These are phyloP conservation scores for Posidonia australis DNA, from an alignment of 106 monocot genomes.

Conservation along the genomic window DNA sequence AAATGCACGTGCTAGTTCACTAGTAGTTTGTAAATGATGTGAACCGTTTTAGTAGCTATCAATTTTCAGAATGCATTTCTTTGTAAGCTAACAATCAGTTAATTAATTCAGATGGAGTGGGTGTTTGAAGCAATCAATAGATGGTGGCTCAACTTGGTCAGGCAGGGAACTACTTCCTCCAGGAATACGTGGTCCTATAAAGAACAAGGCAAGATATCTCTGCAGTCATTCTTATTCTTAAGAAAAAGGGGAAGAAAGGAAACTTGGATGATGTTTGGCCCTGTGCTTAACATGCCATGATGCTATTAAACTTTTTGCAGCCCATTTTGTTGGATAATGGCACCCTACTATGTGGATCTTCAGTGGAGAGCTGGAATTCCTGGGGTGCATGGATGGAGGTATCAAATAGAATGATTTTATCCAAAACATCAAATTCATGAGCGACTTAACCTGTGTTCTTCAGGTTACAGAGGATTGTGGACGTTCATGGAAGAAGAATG, in stretches of 20 bases:
- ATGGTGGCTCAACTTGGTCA: conserved; percentile 73
- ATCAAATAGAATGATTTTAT: too few species aligned
- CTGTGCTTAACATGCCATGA: background rate
- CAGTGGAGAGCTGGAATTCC: conserved; percentile 98
- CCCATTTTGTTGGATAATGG: conserved; percentile 77
- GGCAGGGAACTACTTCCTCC: conserved; percentile 78
- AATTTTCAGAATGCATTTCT: too few species aligned
- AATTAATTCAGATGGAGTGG: conserved; percentile 67
- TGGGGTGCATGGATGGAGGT: conserved; percentile 99
- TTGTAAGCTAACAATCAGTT: background rate
- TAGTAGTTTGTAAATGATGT: too few species aligned
- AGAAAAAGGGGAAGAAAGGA: too few species aligned
- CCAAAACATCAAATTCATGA: too few species aligned
- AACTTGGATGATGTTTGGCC: too few species aligned
- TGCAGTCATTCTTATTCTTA: too few species aligned
- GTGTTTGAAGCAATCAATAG: conserved; percentile 59
- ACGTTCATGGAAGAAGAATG: conserved; percentile 67
- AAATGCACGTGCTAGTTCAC: too few species aligned
- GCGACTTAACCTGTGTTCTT: too few species aligned
- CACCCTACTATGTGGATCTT: conserved; percentile 74
- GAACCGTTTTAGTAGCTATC: too few species aligned
- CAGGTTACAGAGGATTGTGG: conserved; percentile 70
- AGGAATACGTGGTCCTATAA: conserved; percentile 75
- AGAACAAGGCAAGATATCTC: conserved; percentile 96
- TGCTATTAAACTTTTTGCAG: conserved; percentile 14